Evolutionary conservation across 805 yeast species (phyloP).

Genomic region (Saccharomyces kudriavzevii): DNA sequence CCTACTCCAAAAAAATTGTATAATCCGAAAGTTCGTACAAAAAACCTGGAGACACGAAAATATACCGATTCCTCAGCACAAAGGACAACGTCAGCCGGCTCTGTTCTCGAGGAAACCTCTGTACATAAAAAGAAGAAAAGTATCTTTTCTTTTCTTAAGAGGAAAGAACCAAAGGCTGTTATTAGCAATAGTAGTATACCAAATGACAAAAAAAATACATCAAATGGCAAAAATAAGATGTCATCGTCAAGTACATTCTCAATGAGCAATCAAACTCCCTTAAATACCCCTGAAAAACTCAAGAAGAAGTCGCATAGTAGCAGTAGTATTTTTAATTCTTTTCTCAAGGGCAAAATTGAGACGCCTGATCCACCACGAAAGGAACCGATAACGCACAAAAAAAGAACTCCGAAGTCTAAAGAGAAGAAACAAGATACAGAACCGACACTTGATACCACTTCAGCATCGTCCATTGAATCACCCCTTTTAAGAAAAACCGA

Average conservation of each 20-base stretch:
- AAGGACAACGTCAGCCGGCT: constrained; percentile 9
- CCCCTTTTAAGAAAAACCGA: neutral
- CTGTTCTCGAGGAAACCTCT: constrained; percentile 4
- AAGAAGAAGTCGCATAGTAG: constrained; percentile 25
- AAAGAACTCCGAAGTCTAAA: neutral
- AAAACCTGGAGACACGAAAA: neutral
- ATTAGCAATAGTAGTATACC: neutral
- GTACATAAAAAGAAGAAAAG: constrained; percentile 16
- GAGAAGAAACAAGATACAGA: neutral
- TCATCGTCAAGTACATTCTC: constrained; percentile 15
- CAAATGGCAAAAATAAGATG: constrained; percentile 5
- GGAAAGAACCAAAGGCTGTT: constrained; percentile 11
- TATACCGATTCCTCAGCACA: constrained; percentile 5
- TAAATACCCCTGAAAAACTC: constrained; percentile 13
- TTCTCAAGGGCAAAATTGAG: constrained; percentile 15
- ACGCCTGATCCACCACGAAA: neutral
- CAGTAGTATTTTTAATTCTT: constrained; percentile 23
- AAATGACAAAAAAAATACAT: constrained; percentile 5
- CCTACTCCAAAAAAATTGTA: constrained; percentile 6
- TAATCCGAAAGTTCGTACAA: neutral
- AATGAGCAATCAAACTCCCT: constrained; percentile 3
- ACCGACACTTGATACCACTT: neutral
- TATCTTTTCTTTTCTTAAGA: constrained; percentile 26
- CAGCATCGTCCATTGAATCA: neutral
- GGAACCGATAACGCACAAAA: neutral